phyloP scores from a whole-genome alignment of 768 basidiomycete genomes.

The Auricularia cornea region DNA sequence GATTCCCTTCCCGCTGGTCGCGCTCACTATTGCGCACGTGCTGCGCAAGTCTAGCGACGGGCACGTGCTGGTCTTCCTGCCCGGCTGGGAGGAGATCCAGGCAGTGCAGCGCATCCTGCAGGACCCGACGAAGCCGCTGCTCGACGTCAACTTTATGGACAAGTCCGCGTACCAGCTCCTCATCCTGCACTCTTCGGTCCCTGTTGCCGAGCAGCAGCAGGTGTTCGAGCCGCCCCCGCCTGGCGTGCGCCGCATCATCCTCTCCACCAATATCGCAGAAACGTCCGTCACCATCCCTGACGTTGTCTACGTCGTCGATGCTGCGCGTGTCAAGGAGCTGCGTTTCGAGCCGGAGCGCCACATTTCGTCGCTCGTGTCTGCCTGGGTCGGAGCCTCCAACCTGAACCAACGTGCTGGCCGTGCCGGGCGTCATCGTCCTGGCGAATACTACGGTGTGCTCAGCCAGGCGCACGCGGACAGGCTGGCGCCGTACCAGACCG shows the following conservation, averaged over 20 bases:
- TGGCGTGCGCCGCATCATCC: slow-evolving; percentile 79
- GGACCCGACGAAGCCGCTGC: slow-evolving; percentile 33
- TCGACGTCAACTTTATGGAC: slow-evolving; percentile 53
- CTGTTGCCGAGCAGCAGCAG: slow-evolving; percentile 78
- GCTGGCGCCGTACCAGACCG: slow-evolving; percentile 74
- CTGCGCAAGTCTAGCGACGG: slow-evolving; percentile 67
- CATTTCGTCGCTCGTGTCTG: slow-evolving; percentile 80
- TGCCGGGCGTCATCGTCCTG: slow-evolving; percentile 83
- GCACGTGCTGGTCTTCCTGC: slow-evolving; percentile 83
- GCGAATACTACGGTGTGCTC: slow-evolving; percentile 85
- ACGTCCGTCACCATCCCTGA: slow-evolving; percentile 93
- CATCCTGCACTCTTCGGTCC: slow-evolving; percentile 82
- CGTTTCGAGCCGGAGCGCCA: slow-evolving; percentile 83
- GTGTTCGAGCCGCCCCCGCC: slow-evolving; percentile 76
- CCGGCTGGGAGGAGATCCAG: slow-evolving; percentile 90
- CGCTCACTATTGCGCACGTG: slow-evolving; percentile 72
- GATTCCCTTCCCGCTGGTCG: slow-evolving; percentile 72
- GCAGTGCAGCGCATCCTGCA: slow-evolving; percentile 58
- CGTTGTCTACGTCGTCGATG: slow-evolving; percentile 89
- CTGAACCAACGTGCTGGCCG: slow-evolving; percentile 87
- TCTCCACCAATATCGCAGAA: slow-evolving; percentile 93
- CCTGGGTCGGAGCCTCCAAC: slow-evolving; percentile 88
- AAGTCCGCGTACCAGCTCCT: slow-evolving; percentile 57
- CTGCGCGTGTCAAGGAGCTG: slow-evolving; percentile 81
- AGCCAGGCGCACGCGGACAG: slow-evolving; percentile 49